Percentiles rank a stretch among this genome's conserved stretches.
These are phyloP conservation scores for Trapa bicornis DNA, from an alignment of 345 rosid genomes.

Conservation along the genomic window DNA sequence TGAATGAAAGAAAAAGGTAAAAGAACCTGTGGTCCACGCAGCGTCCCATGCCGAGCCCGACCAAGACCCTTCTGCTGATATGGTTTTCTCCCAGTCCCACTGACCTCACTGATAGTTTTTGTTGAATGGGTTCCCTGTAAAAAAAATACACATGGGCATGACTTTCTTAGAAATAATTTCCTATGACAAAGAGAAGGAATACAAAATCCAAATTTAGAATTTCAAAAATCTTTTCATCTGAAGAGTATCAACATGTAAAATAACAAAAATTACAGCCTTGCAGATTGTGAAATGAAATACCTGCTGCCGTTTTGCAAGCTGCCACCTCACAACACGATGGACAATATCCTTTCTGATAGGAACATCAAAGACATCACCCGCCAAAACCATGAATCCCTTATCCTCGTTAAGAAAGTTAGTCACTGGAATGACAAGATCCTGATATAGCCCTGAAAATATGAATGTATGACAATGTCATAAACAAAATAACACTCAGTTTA, in stretches of 20 bases:
- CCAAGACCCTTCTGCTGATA: conserved; percentile 85
- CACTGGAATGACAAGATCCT: conserved; percentile 75
- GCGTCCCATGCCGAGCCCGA: conserved; percentile 79
- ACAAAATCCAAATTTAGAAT: neutral
- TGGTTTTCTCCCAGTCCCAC: conserved; percentile 92
- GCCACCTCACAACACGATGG: conserved; percentile 82
- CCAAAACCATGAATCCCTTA: conserved; percentile 74
- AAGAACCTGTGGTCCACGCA: conserved; percentile 81
- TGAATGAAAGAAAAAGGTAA: neutral
- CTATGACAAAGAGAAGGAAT: neutral
- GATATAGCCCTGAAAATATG: conserved; percentile 38
- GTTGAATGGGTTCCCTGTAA: conserved; percentile 87
- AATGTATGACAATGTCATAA: neutral
- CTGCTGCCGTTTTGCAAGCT: conserved; percentile 89
- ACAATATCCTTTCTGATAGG: conserved; percentile 85
- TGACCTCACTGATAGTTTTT: conserved; percentile 85
- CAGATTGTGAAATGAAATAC: conserved; percentile 15
- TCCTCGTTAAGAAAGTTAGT: conserved; percentile 65
- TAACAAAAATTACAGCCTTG: neutral
- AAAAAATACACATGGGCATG: neutral
- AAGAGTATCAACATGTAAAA: too few species aligned
- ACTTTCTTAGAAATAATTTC: neutral
- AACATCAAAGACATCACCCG: conserved; percentile 91
- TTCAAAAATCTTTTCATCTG: neutral
- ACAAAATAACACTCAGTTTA: neutral